Evolutionary conservation across 441 rosid genomes (phyloP), one percentile per base, ranked within the genome.

Genomic region (Croton laevigatus): DNA sequence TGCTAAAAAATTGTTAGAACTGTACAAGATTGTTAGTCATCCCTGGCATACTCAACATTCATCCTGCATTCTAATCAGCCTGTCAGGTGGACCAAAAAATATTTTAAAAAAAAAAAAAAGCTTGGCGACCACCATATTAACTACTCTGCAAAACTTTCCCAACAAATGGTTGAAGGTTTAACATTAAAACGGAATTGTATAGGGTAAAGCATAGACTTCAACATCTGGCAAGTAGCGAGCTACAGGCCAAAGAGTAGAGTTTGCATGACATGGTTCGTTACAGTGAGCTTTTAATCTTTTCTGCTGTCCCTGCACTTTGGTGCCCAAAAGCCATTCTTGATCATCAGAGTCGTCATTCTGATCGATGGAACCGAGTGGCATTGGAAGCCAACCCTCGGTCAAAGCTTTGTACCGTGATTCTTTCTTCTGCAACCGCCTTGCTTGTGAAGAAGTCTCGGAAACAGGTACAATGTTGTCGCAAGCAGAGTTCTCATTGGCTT

Each of bases 201-300:
- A 92, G 0, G 99, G 97, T 72, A 94, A 74, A 0, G 94, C 83
- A 48, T 71, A 79, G 13, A 90, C 59, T 61, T 80, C 91, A 1
- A 70, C 89, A 19, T 74, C 82, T 0, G 81, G 49, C 69, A 89
- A 19, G 80, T 46, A 69, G 10, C 65, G 77, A 17, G 91, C 91
- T 6, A 46, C 46, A 0, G 89, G 89, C 71, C 80, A 81, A 68
- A 71, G 59, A 2, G 55, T 20, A 53, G 66, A 65, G 13, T 62
- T 63, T 14, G 14, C 65, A 32, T 8, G 11, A 44, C 69, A 58
- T 32, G 54, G 58, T 13, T 40, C 69, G 16, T 63, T 70, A 9
- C n/a, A 54, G n/a, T 3, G 66, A 3, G 76, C 59, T 71, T 75
- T 67, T n/a, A 9, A 40, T 49, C 54, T 75, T 76, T 76, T 79